Base-by-base conservation (phyloP, 2,329 filamentous ascomycete species). In the Lachnellula hyalina region DNA sequence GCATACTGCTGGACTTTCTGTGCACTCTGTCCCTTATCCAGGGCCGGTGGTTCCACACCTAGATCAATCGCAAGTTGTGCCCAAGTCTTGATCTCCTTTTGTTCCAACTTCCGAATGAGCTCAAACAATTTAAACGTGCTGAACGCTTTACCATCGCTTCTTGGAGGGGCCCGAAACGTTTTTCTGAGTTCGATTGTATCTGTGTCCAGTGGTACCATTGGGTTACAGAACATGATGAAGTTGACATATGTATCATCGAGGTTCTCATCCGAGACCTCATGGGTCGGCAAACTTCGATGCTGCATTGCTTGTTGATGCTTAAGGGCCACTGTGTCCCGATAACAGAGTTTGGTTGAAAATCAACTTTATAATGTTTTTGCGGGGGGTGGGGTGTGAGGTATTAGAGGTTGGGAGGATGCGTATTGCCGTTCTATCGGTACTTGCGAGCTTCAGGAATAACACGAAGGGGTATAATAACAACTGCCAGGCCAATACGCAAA, bases 1-100 rank as follows among this genome's bases (percentile, higher is more conserved):
- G 90, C 90, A 75, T 96, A 96, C 70, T 96, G 92, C 70, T 96
- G 90, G 55, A 96, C 87, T 71, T 96, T 96, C 68, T 96, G 93
- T 1, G 88, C 85, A 69, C 90, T 96, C 73, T 95, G 88, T 25
- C 90, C 89, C 70, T 93, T 94, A 56, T 87, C 84, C 23, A 84
- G 77, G 56, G 90, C 87, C 2, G 91, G 90, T 3, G 87, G 87
- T 66, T 95, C 89, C 15, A 96, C 93, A 9, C 93, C 92, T n/a
- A 96, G 76, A 65, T 87, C 87, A 51, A 92, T 81, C 0, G 90
- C 92, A 62, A 96, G 70, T 69, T 96, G 89, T 41, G 88, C 89
- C 92, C 92, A 96, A 0, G 91, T 96, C 72, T 92, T 94, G 70
- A 96, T 85, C 66, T 96, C 89, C 67, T 89, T 92, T 21, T 76